phyloP scores from a whole-genome alignment of 1,284 basidiomycete genomes.

The Cutaneotrichosporon cavernicola region DNA sequence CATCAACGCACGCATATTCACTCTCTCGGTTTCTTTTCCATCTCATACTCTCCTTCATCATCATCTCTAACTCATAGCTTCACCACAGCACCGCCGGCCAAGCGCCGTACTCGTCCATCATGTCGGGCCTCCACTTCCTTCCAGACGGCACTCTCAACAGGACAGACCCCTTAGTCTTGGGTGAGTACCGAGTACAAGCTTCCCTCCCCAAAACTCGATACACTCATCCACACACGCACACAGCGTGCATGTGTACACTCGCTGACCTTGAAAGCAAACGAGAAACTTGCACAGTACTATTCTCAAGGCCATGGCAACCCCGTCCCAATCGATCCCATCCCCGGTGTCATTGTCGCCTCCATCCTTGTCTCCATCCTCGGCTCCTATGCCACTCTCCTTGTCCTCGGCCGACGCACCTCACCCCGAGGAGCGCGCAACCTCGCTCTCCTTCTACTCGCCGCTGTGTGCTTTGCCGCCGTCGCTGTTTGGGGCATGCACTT shows the following conservation, averaged over 20 bases:
- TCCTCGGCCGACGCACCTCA: constrained; percentile 55
- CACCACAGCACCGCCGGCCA: constrained; percentile 4
- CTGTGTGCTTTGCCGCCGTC: constrained; percentile 82
- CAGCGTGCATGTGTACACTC: background rate
- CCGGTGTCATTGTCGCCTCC: constrained; percentile 56
- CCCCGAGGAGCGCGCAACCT: constrained; percentile 53
- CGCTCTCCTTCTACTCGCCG: constrained; percentile 58
- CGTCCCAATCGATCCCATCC: constrained; percentile 52
- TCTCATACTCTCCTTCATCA: background rate
- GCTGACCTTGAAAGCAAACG: constrained; percentile 31
- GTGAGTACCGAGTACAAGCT: background rate
- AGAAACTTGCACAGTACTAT: constrained; percentile 51
- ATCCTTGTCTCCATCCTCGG: constrained; percentile 56
- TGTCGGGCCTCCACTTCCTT: background rate
- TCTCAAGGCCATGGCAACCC: constrained; percentile 23
- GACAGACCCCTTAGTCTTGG: constrained; percentile 10
- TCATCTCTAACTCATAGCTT: constrained; percentile 1
- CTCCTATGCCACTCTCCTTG: constrained; percentile 56
- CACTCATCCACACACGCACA: background rate
- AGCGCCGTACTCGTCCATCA: constrained; percentile 6
- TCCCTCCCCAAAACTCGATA: background rate
- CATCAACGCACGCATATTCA: no score
- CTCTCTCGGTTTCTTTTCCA: background rate
- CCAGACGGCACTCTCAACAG: constrained; percentile 9
- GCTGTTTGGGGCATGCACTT: constrained; percentile 62